Conservation (phyloP, 2,329 filamentous ascomycete genomes). For the Septoria petroselini region DNA sequence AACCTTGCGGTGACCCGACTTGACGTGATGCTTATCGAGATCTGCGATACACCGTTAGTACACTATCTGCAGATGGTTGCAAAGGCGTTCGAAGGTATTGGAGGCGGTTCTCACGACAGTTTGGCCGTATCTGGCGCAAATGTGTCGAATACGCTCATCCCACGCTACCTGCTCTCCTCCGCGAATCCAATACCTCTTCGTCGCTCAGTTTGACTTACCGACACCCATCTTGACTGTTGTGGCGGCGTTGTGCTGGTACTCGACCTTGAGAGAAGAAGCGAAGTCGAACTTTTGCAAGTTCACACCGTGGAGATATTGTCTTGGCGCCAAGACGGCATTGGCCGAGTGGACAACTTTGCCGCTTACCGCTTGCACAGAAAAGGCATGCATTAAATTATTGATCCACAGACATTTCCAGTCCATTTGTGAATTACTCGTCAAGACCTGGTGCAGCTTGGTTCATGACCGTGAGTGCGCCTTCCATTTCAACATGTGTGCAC, state of each 20-base stretch:
- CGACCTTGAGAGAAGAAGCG: constrained; percentile 15
- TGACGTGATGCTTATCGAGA: constrained; percentile 32
- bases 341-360: too few relatives aligned
- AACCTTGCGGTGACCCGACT: constrained; percentile 33
- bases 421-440: too few relatives aligned
- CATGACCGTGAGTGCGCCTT: too few relatives aligned
- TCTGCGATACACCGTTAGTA: constrained; percentile 17
- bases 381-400: too few relatives aligned
- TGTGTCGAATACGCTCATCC: neutral
- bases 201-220: constrained; percentile 10
- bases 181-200: neutral
- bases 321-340: too few relatives aligned
- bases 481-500: too few relatives aligned
- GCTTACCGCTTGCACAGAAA: too few relatives aligned
- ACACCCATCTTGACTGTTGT: constrained; percentile 26
- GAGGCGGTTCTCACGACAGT: constrained; percentile 2
- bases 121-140: neutral
- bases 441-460: too few relatives aligned
- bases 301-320: too few relatives aligned
- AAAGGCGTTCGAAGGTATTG: neutral
- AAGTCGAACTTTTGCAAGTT: neutral
- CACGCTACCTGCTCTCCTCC: neutral
- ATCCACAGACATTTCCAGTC: too few relatives aligned
- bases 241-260: constrained; percentile 20
- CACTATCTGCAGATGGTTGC: neutral